Evolutionary conservation across 108 stramenopile species (phyloP), one percentile per base, ranked within the genome.

Genomic region (Seminavis robusta): DNA sequence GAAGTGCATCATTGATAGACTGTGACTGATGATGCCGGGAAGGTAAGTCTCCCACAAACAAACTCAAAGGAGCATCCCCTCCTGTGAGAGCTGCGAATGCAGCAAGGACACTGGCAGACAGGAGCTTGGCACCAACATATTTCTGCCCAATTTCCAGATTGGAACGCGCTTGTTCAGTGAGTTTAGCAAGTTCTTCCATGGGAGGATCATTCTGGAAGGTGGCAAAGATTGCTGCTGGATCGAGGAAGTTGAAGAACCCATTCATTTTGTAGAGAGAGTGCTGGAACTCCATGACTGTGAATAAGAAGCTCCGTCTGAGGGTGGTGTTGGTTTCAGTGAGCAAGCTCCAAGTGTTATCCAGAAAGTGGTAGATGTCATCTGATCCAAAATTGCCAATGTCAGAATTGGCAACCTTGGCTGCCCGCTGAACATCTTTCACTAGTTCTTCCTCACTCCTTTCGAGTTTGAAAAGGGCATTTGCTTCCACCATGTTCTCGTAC

Each of bases 301-400:
- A 75, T 1, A 65, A 44, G 46, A 43, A 74, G 27, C 65, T 58
- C 27, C 62, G 44, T 20, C 80, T 67, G 33, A 81, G 39, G 0
- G 53, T 45, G 47, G 59, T 53, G 50, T 81, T 81, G 28, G 50
- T 59, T 58, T 80, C 80, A 11, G 74, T 70, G 16, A 81, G 44
- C 23, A 81, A 48, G 37, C 65, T 74, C 80, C 80, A 81, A 4
- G 80, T 72, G 47, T 76, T 76, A 61, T 71, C 69, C 37, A 81
- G 41, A 39, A 81, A 81, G 20, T 24, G 49, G 29, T 36, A 34
- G 17, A 39, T 50, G 71, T 81, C 80, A 1, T 37, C 9, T 21
- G 61, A 42, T 30, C 55, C 59, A 63, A 81, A 81, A 31, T 81
- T 81, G 15, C 46, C 68, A 3, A 76, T 48, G 50, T 81, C 80